These are phyloP conservation scores for Ramularia endophylla DNA, from an alignment of 2,329 filamentous ascomycete species.

Conservation along the genomic window DNA sequence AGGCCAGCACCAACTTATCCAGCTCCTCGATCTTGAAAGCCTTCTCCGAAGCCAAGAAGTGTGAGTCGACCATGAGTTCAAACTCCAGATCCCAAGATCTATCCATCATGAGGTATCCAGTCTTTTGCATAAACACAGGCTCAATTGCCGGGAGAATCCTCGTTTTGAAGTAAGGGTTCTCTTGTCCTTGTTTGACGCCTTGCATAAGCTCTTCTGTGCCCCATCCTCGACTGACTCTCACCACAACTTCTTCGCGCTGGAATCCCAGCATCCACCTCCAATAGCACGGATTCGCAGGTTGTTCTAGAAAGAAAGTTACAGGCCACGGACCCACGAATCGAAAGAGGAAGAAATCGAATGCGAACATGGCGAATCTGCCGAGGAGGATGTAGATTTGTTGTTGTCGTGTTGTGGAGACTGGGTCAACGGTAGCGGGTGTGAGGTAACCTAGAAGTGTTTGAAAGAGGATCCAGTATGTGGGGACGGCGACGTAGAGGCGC, in stretches of 20 bases:
- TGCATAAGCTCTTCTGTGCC: constrained; percentile 52
- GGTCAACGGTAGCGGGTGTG: constrained; percentile 62
- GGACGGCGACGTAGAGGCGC: constrained; percentile 62
- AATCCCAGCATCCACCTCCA: constrained; percentile 78
- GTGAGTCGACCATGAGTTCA: constrained; percentile 68
- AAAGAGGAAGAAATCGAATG: constrained; percentile 62
- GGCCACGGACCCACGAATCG: constrained; percentile 43
- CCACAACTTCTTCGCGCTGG: constrained; percentile 70
- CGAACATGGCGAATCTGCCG: constrained; percentile 58
- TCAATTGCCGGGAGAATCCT: constrained; percentile 64
- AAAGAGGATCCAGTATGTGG: constrained; percentile 66
- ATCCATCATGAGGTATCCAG: constrained; percentile 81
- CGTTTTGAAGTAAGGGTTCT: constrained; percentile 53
- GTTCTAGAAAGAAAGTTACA: constrained; percentile 51
- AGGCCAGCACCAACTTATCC: constrained; percentile 62
- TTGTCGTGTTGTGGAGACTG: constrained; percentile 50
- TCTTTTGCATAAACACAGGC: constrained; percentile 65
- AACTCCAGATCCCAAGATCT: constrained; percentile 85
- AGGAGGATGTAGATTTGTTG: constrained; percentile 53
- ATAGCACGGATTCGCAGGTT: constrained; percentile 56
- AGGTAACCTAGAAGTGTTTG: constrained; percentile 58
- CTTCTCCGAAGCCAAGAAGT: constrained; percentile 59
- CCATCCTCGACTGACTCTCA: constrained; percentile 72
- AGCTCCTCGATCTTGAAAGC: constrained; percentile 59
- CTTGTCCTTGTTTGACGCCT: constrained; percentile 47